Conservation (phyloP, 495 filamentous ascomycete species). For the Penicillium samsonianum region DNA sequence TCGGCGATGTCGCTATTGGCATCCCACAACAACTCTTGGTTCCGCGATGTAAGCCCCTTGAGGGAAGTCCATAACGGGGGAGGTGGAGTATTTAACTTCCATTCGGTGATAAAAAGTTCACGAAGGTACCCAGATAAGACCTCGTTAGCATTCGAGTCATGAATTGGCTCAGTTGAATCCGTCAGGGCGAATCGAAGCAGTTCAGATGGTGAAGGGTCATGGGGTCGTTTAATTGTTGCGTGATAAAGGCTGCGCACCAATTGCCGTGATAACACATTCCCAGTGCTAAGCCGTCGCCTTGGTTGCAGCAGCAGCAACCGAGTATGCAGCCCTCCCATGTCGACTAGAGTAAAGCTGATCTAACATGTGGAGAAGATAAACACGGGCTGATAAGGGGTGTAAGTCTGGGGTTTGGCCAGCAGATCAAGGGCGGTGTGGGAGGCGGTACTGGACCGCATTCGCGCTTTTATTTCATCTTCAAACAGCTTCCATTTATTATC, state of each 20-base stretch:
- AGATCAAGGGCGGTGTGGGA: constrained; percentile 22
- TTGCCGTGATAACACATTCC: neutral
- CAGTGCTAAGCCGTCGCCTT: neutral
- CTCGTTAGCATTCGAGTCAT: neutral
- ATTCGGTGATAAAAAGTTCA: constrained; percentile 27
- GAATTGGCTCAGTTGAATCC: constrained; percentile 15
- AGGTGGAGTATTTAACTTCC: constrained; percentile 26
- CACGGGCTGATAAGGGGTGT: constrained; percentile 19
- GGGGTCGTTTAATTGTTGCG: constrained; percentile 4
- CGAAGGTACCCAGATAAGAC: constrained; percentile 12
- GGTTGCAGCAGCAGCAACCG: neutral
- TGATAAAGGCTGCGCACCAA: constrained; percentile 11
- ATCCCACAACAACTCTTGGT: constrained; percentile 4
- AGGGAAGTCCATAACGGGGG: constrained; percentile 28
- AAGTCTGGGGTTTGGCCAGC: constrained; percentile 22
- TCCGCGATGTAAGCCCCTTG: constrained; percentile 15
- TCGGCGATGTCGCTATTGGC: constrained; percentile 1
- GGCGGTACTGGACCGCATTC: constrained; percentile 24
- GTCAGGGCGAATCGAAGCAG: constrained; percentile 36
- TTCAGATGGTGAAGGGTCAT: constrained; percentile 31
- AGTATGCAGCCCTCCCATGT: neutral
- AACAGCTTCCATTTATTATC: neutral
- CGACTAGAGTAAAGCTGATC: neutral
- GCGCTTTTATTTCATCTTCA: constrained; percentile 19
- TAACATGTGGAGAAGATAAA: constrained; percentile 30